Conservation (phyloP, 2,329 filamentous ascomycete genomes). For the Tolypocladium endophyticum region DNA sequence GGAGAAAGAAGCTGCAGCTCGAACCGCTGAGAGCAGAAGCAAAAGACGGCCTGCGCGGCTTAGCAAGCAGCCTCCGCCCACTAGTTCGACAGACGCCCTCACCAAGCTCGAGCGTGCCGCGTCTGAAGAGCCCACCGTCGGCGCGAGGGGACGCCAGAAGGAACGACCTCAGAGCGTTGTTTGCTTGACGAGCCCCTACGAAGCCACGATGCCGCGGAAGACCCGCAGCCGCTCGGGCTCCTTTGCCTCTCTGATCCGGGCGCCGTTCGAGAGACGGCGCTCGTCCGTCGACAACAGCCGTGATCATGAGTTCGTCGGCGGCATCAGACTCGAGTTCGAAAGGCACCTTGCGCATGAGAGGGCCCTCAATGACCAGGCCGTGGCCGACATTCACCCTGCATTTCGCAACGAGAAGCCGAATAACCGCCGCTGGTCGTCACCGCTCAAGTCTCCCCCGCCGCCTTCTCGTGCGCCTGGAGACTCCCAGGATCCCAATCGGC, state of each 20-base stretch:
- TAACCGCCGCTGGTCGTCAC: constrained; percentile 15
- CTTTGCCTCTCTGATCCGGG: constrained; percentile 22
- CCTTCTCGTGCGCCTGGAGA: constrained; percentile 5
- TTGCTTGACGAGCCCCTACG: constrained; percentile 11
- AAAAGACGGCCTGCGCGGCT: constrained; percentile 4
- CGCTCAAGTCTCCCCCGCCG: constrained; percentile 14
- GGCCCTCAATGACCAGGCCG: constrained; percentile 13
- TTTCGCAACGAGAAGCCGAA: constrained; percentile 16
- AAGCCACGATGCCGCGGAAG: constrained; percentile 9
- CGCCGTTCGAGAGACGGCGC: constrained; percentile 23
- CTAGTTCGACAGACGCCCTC: constrained; percentile 4
- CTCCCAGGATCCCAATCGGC: constrained; percentile 13
- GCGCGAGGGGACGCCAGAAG: neutral
- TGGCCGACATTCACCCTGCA: constrained; percentile 21
- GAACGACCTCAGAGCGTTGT: constrained; percentile 14
- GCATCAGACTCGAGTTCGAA: constrained; percentile 28
- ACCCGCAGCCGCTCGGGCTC: constrained; percentile 24
- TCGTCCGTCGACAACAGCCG: constrained; percentile 19
- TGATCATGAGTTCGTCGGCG: constrained; percentile 28
- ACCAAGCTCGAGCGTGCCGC: neutral
- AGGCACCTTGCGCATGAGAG: constrained; percentile 21
- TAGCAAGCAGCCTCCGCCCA: constrained; percentile 1
- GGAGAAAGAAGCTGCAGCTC: constrained; percentile 11
- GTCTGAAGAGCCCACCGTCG: neutral
- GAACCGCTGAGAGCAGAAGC: constrained; percentile 12